Evolutionary conservation across 805 yeast species (phyloP).

Genomic region (Teunomyces atbi): DNA sequence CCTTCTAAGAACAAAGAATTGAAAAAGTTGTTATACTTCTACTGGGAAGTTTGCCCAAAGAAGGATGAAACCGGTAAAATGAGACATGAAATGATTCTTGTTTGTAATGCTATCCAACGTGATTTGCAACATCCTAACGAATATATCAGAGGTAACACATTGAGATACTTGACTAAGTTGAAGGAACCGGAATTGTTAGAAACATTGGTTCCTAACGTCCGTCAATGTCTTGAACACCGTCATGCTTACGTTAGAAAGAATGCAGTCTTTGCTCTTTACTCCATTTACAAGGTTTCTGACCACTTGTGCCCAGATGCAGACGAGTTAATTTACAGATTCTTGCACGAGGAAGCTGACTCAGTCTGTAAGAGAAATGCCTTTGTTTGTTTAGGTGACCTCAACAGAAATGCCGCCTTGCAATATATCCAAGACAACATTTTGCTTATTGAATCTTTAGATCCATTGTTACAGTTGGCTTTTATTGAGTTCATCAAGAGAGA

Average conservation of each 20-base stretch:
- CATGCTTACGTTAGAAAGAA: conserved; percentile 98
- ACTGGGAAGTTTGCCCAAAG: conserved; percentile 98
- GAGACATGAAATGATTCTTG: conserved; percentile 97
- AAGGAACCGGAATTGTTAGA: conserved; percentile 92
- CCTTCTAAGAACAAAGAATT: conserved; percentile 89
- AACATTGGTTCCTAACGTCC: conserved; percentile 89
- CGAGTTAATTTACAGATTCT: conserved; percentile 69
- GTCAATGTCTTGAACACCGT: conserved; percentile 90
- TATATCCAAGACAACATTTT: conserved; percentile 72
- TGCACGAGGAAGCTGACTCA: conserved; percentile 83
- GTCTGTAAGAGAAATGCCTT: conserved; percentile 96
- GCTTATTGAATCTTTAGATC: conserved; percentile 65
- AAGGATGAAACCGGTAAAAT: conserved; percentile 83
- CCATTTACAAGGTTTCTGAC: conserved; percentile 78
- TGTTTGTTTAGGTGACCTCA: conserved; percentile 76
- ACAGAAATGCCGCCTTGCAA: conserved; percentile 79
- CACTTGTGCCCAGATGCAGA: conserved; percentile 96
- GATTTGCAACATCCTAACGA: conserved; percentile 98
- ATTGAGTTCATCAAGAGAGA: conserved; percentile 90
- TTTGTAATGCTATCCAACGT: conserved; percentile 95
- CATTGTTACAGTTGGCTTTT: conserved; percentile 82
- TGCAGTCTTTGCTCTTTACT: conserved; percentile 86
- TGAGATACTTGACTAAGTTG: conserved; percentile 86
- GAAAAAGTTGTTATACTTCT: conserved; percentile 88
- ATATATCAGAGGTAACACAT: conserved; percentile 91